A percentile compares a stretch with the other conserved stretches of the same genome.
Evolutionary conservation across 495 filamentous ascomycete species (phyloP).

Genomic region (Parachaetomium inaequale): DNA sequence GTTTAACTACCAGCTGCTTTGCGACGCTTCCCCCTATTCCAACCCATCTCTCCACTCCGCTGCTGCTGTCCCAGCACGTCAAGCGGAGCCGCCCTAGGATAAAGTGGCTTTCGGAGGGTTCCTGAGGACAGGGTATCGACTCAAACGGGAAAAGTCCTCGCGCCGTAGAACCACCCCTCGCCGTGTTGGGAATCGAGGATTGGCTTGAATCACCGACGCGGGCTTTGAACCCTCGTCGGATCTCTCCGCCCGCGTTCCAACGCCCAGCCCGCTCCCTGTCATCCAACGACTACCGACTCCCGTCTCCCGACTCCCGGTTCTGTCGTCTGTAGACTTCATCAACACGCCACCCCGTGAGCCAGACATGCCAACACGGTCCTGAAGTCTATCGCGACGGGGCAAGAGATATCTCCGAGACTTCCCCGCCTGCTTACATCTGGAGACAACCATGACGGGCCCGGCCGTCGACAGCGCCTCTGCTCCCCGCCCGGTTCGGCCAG

Average conservation of each 20-base stretch:
- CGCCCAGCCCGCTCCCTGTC: conserved; percentile 1
- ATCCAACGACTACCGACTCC: conserved; percentile 9
- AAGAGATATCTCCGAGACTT: conserved; percentile 2
- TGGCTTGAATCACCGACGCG: conserved; percentile 10
- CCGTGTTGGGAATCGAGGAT: conserved; percentile 16
- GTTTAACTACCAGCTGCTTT: not conserved
- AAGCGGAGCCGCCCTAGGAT: conserved; percentile 16
- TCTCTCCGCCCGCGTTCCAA: conserved; percentile 3
- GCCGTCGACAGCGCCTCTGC: conserved; percentile 10
- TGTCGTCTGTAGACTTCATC: conserved; percentile 4
- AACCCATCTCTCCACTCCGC: not conserved
- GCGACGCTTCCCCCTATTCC: not conserved
- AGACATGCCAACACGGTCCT: conserved; percentile 4
- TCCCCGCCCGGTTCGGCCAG: conserved; percentile 24
- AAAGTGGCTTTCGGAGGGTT: not conserved
- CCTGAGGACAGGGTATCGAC: conserved; percentile 17
- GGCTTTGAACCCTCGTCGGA: conserved; percentile 12
- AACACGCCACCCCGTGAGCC: conserved; percentile 1
- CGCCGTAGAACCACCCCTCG: conserved; percentile 21
- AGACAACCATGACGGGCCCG: conserved; percentile 21
- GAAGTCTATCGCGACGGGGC: conserved; percentile 6
- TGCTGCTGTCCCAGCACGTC: not conserved
- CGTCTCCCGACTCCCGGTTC: conserved; percentile 3
- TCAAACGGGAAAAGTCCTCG: conserved; percentile 24
- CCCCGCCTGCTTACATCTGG: not conserved